Evolutionary conservation across 352 stramenopile genomes (phyloP).

Genomic region (Phytophthora podocarpi): DNA sequence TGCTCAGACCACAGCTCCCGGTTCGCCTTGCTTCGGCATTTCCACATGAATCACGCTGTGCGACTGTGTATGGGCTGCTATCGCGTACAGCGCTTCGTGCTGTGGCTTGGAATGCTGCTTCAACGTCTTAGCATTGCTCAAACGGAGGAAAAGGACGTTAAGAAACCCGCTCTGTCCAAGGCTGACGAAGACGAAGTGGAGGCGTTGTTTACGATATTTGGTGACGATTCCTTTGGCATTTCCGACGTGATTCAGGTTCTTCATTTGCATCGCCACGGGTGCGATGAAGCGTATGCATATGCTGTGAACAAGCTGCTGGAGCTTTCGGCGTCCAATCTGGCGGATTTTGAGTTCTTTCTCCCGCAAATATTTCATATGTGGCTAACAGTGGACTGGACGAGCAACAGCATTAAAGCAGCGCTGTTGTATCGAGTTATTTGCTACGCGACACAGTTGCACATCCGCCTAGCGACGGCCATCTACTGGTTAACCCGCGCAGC

Average conservation of each 20-base stretch:
- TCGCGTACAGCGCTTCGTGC: slow-evolving; percentile 72
- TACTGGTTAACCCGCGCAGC: slow-evolving; percentile 81
- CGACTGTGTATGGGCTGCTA: slow-evolving; percentile 76
- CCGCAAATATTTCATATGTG: slow-evolving; percentile 87
- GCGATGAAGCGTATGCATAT: slow-evolving; percentile 73
- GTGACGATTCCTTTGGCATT: slow-evolving; percentile 62
- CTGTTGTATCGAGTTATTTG: slow-evolving; percentile 78
- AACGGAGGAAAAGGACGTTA: slow-evolving; percentile 34
- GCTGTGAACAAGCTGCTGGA: slow-evolving; percentile 78
- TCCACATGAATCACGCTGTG: slow-evolving; percentile 64
- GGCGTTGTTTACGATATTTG: slow-evolving; percentile 50
- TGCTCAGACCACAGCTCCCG: slow-evolving; percentile 83
- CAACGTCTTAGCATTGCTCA: slow-evolving; percentile 65
- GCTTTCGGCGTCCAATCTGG: slow-evolving; percentile 58
- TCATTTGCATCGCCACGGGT: slow-evolving; percentile 78
- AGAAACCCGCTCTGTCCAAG: slow-evolving; percentile 43
- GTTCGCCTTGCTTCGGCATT: slow-evolving; percentile 70
- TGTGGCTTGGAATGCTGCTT: slow-evolving; percentile 71
- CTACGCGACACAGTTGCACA: slow-evolving; percentile 73
- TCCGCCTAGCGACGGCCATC: slow-evolving; percentile 79
- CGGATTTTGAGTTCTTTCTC: slow-evolving; percentile 88
- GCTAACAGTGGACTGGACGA: slow-evolving; percentile 78
- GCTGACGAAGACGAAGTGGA: slow-evolving; percentile 73
- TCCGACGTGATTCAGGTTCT: slow-evolving; percentile 85
- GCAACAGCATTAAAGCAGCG: slow-evolving; percentile 76